Conservation (phyloP, 495 filamentous ascomycete species). For the Neurospora cerealis region DNA sequence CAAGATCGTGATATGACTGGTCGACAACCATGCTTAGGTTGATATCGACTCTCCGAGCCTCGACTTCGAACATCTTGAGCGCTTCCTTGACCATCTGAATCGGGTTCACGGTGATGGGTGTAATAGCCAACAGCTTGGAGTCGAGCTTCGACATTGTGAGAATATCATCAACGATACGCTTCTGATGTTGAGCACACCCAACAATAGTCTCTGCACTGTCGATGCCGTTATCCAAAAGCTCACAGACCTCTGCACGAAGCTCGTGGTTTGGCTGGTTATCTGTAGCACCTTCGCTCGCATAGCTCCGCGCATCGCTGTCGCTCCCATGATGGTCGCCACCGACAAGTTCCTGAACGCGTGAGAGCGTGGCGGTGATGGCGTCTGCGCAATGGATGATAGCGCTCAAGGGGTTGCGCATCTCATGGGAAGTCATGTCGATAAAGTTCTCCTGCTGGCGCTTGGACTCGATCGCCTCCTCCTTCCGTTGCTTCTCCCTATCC, state of each 20-base stretch:
- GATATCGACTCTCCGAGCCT: constrained; percentile 57
- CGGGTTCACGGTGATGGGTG: constrained; percentile 57
- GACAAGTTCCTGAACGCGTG: constrained; percentile 20
- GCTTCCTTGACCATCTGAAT: constrained; percentile 49
- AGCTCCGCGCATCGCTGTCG: neutral
- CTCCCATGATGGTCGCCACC: neutral
- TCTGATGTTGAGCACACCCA: constrained; percentile 67
- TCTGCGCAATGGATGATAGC: constrained; percentile 67
- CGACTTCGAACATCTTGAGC: constrained; percentile 62
- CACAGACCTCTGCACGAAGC: constrained; percentile 10
- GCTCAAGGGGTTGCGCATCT: constrained; percentile 66
- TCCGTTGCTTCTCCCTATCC: constrained; percentile 26
- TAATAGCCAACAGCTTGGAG: constrained; percentile 57
- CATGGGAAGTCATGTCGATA: constrained; percentile 70
- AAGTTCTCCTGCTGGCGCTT: constrained; percentile 54
- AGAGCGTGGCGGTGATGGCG: constrained; percentile 26
- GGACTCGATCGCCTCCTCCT: constrained; percentile 35
- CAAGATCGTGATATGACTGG: constrained; percentile 41
- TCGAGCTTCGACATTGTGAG: constrained; percentile 72
- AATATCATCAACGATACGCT: constrained; percentile 71
- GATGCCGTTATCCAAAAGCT: constrained; percentile 43
- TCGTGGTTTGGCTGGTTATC: neutral
- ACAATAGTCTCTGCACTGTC: constrained; percentile 69
- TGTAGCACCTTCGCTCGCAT: neutral
- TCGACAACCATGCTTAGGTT: constrained; percentile 51